These are phyloP conservation scores for Cystobasidium pallidum DNA, from an alignment of 1,284 basidiomycete genomes.

Conservation along the genomic window DNA sequence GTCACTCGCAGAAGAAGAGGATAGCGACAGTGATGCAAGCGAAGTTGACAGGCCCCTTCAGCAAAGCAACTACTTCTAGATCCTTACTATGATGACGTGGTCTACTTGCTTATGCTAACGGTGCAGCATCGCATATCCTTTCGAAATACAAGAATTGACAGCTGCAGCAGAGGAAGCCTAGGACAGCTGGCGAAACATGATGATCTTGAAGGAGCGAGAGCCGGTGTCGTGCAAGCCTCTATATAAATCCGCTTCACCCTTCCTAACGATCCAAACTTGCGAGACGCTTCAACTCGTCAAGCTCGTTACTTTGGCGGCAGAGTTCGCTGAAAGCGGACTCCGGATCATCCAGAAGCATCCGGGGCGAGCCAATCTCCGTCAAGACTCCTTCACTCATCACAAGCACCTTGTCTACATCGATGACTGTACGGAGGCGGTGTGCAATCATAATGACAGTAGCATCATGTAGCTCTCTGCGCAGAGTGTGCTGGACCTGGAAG, in stretches of 20 bases:
- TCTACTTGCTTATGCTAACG: too few relatives aligned
- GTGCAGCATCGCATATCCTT: too few relatives aligned
- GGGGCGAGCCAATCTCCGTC: slow-evolving; percentile 73
- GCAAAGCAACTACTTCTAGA: slow-evolving; percentile 45
- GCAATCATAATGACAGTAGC: slow-evolving; percentile 60
- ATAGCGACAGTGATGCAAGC: slow-evolving; percentile 42
- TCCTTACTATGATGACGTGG: too few relatives aligned
- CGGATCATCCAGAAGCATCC: slow-evolving; percentile 61
- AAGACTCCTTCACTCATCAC: slow-evolving; percentile 79
- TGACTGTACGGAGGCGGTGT: slow-evolving; percentile 86
- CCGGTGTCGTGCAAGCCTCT: too few relatives aligned
- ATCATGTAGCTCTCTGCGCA: slow-evolving; percentile 62
- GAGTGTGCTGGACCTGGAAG: slow-evolving; percentile 58
- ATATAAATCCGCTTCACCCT: too few relatives aligned
- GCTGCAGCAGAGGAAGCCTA: too few relatives aligned
- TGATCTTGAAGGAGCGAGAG: too few relatives aligned
- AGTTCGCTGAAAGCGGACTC: slow-evolving; percentile 41
- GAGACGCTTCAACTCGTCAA: slow-evolving; percentile 30
- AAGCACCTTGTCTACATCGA: slow-evolving; percentile 77
- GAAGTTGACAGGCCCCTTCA: slow-evolving; percentile 31
- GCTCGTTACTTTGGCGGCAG: slow-evolving; percentile 32
- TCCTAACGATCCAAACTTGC: slow-evolving; percentile 19
- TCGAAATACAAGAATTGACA: too few relatives aligned
- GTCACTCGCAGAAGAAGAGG: slow-evolving; percentile 20
- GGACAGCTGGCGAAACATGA: too few relatives aligned